These are phyloP conservation scores for Kluyveromyces dobzhanskii DNA, from an alignment of 805 yeast species.

Conservation along the genomic window DNA sequence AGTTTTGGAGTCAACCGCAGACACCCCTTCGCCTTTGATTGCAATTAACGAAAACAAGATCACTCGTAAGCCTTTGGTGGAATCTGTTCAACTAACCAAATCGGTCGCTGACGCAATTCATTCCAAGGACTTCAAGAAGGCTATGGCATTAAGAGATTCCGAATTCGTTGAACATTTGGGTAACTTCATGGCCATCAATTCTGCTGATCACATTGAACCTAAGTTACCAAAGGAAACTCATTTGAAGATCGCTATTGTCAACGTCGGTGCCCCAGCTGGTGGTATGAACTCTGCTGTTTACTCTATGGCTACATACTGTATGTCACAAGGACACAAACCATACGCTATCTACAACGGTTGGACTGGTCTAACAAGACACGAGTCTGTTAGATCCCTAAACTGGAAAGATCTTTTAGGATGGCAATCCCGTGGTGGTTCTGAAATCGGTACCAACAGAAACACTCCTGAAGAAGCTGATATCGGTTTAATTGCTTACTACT, in stretches of 20 bases:
- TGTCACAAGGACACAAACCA: slow-evolving; percentile 66
- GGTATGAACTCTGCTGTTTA: slow-evolving; percentile 73
- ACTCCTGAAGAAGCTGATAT: slow-evolving; percentile 58
- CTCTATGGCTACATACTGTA: slow-evolving; percentile 65
- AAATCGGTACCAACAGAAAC: slow-evolving; percentile 70
- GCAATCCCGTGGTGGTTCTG: slow-evolving; percentile 72
- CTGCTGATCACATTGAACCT: slow-evolving; percentile 63
- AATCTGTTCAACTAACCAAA: slow-evolving; percentile 64
- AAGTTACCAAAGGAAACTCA: slow-evolving; percentile 44
- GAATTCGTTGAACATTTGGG: slow-evolving; percentile 57
- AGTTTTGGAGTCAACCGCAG: slow-evolving; percentile 57
- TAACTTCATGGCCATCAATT: slow-evolving; percentile 56
- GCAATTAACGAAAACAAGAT: slow-evolving; percentile 65
- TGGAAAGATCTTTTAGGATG: slow-evolving; percentile 71
- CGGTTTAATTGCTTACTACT: slow-evolving; percentile 64
- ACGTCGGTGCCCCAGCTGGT: slow-evolving; percentile 76
- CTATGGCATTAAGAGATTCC: slow-evolving; percentile 63
- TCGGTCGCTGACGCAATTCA: slow-evolving; percentile 65
- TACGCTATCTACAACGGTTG: slow-evolving; percentile 71
- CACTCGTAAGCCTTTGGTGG: slow-evolving; percentile 58
- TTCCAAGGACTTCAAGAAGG: slow-evolving; percentile 56
- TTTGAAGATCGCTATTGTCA: slow-evolving; percentile 58
- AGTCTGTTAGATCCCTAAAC: slow-evolving; percentile 45
- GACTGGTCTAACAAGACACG: slow-evolving; percentile 59
- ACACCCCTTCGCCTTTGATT: slow-evolving; percentile 73